Conservation (phyloP, 164 flowering plant genomes). For the Sextonia rubra region DNA sequence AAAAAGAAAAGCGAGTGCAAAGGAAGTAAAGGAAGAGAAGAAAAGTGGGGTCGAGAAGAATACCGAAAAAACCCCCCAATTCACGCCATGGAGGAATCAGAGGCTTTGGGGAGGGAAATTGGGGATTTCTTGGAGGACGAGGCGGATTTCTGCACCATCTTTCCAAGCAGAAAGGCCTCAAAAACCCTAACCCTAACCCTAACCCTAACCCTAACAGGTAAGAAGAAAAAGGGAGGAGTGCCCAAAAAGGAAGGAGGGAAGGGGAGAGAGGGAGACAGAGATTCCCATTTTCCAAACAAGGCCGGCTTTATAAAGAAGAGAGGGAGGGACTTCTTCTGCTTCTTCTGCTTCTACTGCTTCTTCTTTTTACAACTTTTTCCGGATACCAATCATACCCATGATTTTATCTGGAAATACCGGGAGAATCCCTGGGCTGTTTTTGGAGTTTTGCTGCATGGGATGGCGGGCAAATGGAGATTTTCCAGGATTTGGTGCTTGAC, state of each 20-base stretch:
- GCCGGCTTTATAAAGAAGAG: no score
- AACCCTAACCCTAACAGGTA: conserved; percentile 25
- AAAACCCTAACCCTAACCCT: conserved; percentile 30
- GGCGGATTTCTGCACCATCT: conserved; percentile 17
- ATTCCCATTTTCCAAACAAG: no score
- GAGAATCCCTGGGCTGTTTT: no score
- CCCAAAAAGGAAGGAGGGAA: background rate
- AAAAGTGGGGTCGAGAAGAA: background rate
- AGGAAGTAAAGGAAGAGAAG: background rate
- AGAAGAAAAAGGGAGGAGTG: background rate
- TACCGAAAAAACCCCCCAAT: conserved; percentile 14
- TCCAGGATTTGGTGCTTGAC: no score
- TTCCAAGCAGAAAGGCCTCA: conserved; percentile 23
- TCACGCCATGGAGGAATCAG: conserved; percentile 9
- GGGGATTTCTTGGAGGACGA: conserved; percentile 1
- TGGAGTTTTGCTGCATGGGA: no score
- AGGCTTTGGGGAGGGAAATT: background rate
- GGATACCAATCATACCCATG: no score
- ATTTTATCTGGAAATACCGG: no score
- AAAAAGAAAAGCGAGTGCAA: background rate
- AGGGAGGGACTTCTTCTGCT: no score
- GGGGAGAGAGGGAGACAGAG: background rate
- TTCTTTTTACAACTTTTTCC: no score
- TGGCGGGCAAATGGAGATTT: no score
- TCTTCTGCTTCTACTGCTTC: no score